Evolutionary conservation across 495 filamentous ascomycete species (phyloP).

Genomic region (Penicillium macrosclerotiorum): DNA sequence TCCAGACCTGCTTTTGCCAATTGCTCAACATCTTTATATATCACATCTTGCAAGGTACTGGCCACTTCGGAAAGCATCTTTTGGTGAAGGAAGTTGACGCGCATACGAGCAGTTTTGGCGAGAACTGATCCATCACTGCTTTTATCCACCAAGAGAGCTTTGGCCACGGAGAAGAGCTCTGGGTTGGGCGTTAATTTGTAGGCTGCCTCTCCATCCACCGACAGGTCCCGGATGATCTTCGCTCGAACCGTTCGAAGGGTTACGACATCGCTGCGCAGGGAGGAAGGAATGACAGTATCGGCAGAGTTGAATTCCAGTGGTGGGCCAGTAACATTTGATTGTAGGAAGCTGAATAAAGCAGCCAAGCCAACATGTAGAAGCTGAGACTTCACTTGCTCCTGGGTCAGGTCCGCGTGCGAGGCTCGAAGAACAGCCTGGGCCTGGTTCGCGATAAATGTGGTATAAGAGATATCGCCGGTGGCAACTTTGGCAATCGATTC

Average conservation of each 20-base stretch:
- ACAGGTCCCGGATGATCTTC: constrained; percentile 60
- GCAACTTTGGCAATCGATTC: constrained; percentile 25
- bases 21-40: constrained; percentile 50
- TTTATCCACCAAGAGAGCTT: constrained; percentile 44
- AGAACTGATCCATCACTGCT: constrained; percentile 35
- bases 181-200: constrained; percentile 81
- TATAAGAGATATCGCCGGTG: constrained; percentile 35
- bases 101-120: constrained; percentile 49
- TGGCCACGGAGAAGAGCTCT: constrained; percentile 77
- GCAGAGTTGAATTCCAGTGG: constrained; percentile 57
- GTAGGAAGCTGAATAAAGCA: constrained; percentile 80
- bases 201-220: constrained; percentile 79
- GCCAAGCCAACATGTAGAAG: constrained; percentile 63
- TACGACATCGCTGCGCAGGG: constrained; percentile 26
- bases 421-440: constrained; percentile 25
- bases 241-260: constrained; percentile 39
- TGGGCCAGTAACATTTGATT: constrained; percentile 89
- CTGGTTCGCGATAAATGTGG: constrained; percentile 32
- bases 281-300: constrained; percentile 52
- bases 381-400: constrained; percentile 37
- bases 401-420: constrained; percentile 22
- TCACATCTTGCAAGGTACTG: constrained; percentile 56
- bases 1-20: constrained; percentile 44
- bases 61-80: constrained; percentile 78
- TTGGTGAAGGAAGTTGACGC: constrained; percentile 84